Base-by-base conservation (phyloP, 1,284 basidiomycete genomes). In the Fomes fomentarius region DNA sequence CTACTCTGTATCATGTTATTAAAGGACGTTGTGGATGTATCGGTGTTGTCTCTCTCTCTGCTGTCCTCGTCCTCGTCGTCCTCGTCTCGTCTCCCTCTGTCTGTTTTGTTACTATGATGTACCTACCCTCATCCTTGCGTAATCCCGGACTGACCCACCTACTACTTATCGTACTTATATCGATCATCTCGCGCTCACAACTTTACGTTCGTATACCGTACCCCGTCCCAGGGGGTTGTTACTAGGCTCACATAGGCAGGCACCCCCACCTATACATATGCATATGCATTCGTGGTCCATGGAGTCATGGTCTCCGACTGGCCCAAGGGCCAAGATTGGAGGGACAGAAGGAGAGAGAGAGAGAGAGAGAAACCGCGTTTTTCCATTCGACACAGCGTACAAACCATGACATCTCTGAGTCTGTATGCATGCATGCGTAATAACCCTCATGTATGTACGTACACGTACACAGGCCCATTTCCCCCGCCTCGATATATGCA, bases 401-500 rank as follows among this genome's bases (percentile, higher is more conserved):
- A 54, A 35, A 44, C 47, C 40, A 44, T 44, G 39, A 33, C n/a
- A 38, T 47, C 33, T 33, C 42, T 26, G 42, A n/a, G n/a, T n/a
- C n/a, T n/a, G n/a, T 46, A 41, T 54, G 26, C 38, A 50, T 46
- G 47, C 21, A 30, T 54, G 47, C 37, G 43, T 31, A 37, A 33
- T 31, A 38, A 37, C 45, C n/a, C n/a, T n/a, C n/a, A n/a, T n/a
- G n/a, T n/a, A 35, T 47, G 48, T 50, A 50, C 40, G 40, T 43
- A 49, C 28, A 30, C 28, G 28, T n/a, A n/a, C n/a, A n/a, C n/a
- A n/a, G n/a, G n/a, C n/a, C n/a, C n/a, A 30, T 38, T 39, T 6
- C 39, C 39, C 49, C 43, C 51, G 26, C 44, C 44, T 24, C 51
- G 45, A 56, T 54, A 52, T 64, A 62, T 60, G 57, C 63, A 54